Conservation (phyloP, 2,329 filamentous ascomycete genomes). For the Scortechinia acanthostroma region DNA sequence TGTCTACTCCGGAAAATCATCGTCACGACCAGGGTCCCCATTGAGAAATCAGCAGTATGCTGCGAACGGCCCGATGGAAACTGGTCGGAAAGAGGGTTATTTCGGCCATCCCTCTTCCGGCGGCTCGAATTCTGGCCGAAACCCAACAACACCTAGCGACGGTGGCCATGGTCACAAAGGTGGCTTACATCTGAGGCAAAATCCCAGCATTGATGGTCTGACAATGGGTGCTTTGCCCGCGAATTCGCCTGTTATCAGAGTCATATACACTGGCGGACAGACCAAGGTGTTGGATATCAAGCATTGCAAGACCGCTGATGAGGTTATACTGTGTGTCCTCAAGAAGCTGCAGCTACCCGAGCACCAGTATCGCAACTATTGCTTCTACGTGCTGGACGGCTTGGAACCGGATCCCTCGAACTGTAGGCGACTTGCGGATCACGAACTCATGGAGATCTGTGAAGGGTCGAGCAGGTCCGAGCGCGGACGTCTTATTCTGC, state of each 20-base stretch:
- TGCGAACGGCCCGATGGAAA: constrained; percentile 41
- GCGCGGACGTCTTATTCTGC: constrained; percentile 51
- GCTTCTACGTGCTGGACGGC: constrained; percentile 60
- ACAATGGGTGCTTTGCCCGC: constrained; percentile 50
- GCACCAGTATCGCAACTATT: constrained; percentile 56
- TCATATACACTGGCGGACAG: constrained; percentile 56
- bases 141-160: constrained; percentile 37
- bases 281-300: constrained; percentile 59
- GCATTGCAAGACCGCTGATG: constrained; percentile 53
- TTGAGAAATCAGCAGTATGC: constrained; percentile 36
- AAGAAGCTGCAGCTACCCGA: constrained; percentile 53
- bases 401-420: constrained; percentile 49
- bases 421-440: constrained; percentile 48
- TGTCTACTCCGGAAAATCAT: constrained; percentile 41
- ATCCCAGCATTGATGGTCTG: constrained; percentile 46
- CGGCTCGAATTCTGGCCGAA: constrained; percentile 17
- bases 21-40: constrained; percentile 44
- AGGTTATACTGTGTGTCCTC: constrained; percentile 52
- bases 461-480: constrained; percentile 48
- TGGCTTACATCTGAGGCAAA: constrained; percentile 42
- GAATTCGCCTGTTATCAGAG: constrained; percentile 53
- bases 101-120: neutral
- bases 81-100: constrained; percentile 32
- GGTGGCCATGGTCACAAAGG: constrained; percentile 35
- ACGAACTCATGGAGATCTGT: constrained; percentile 52